Evolutionary conservation across 2,329 filamentous ascomycete genomes (phyloP).

Genomic region (Nemania abortiva): DNA sequence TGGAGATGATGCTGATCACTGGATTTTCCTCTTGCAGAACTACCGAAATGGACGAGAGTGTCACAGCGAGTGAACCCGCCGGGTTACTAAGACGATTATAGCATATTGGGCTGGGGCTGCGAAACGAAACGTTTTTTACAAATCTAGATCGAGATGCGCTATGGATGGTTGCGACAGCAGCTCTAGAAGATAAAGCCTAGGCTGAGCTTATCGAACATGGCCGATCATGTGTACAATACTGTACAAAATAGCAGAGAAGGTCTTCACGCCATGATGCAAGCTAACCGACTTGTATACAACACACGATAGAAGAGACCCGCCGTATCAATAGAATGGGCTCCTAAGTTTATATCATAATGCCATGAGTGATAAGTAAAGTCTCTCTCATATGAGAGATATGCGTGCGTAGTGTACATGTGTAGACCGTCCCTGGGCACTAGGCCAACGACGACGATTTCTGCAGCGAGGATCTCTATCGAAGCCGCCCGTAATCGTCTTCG

Average conservation of each 20-base stretch:
- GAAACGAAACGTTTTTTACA: background rate
- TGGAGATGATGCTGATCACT: constrained; percentile 16
- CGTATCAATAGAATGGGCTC: constrained; percentile 17
- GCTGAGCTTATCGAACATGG: constrained; percentile 12
- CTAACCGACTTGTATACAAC: constrained; percentile 19
- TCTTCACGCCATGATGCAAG: constrained; percentile 10
- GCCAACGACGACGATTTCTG: constrained; percentile 44
- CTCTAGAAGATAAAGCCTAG: background rate
- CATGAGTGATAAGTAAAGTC: constrained; percentile 3
- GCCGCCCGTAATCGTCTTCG: constrained; percentile 70
- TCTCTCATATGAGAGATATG: constrained; percentile 4
- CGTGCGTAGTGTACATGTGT: constrained; percentile 19
- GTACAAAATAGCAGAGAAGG: constrained; percentile 29
- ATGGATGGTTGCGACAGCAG: constrained; percentile 9
- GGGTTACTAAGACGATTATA: constrained; percentile 74
- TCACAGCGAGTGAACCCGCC: constrained; percentile 94
- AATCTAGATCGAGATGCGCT: background rate
- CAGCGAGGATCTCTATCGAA: constrained; percentile 58
- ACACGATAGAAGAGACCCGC: background rate
- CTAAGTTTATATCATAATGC: constrained; percentile 1
- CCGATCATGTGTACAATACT: constrained; percentile 36
- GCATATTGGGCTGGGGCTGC: background rate
- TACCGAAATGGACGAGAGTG: constrained; percentile 94
- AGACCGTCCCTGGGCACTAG: constrained; percentile 16
- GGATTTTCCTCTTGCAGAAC: constrained; percentile 62